phyloP scores from a whole-genome alignment of 2,329 filamentous ascomycete species.

The Fusarium verrucosum region DNA sequence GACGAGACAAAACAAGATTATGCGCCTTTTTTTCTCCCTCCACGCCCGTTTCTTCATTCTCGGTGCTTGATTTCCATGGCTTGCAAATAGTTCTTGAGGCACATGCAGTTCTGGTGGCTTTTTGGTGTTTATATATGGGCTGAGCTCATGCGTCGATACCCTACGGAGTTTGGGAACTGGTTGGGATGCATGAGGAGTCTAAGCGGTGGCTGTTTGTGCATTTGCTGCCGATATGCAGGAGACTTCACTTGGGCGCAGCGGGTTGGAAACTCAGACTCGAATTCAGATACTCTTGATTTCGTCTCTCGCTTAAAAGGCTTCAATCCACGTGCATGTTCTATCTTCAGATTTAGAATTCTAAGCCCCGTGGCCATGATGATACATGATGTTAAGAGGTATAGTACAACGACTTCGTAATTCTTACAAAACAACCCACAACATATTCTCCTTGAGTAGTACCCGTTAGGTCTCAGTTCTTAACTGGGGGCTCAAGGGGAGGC shows the following conservation, averaged over 20 bases:
- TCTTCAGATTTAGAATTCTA: slow-evolving; percentile 8
- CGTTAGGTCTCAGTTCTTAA: neutral
- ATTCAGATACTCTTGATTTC: slow-evolving; percentile 3
- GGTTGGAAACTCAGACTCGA: neutral
- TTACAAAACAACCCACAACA: neutral
- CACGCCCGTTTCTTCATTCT: neutral
- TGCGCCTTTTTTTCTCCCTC: slow-evolving; percentile 10
- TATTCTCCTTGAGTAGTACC: neutral
- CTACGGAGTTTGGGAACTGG: slow-evolving; percentile 13
- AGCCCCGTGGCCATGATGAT: slow-evolving; percentile 16
- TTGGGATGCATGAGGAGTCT: neutral
- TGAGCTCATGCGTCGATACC: slow-evolving; percentile 18
- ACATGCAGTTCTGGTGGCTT: neutral
- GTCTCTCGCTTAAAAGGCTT: slow-evolving; percentile 14
- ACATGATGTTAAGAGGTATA: slow-evolving; percentile 25
- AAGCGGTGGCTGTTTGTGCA: neutral
- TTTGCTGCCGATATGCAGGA: neutral
- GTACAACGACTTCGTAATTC: slow-evolving; percentile 18
- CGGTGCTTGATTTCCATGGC: neutral
- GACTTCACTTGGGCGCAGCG: neutral
- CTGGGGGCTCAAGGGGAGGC: slow-evolving; percentile 55
- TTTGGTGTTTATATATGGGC: neutral
- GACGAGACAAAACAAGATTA: slow-evolving; percentile 40
- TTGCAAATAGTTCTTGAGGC: neutral
- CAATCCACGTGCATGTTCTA: neutral